Percentiles rank a stretch among this genome's conserved stretches.
These are phyloP conservation scores for Ochetophila trinervis DNA, from an alignment of 306 rosid species.

Conservation along the genomic window DNA sequence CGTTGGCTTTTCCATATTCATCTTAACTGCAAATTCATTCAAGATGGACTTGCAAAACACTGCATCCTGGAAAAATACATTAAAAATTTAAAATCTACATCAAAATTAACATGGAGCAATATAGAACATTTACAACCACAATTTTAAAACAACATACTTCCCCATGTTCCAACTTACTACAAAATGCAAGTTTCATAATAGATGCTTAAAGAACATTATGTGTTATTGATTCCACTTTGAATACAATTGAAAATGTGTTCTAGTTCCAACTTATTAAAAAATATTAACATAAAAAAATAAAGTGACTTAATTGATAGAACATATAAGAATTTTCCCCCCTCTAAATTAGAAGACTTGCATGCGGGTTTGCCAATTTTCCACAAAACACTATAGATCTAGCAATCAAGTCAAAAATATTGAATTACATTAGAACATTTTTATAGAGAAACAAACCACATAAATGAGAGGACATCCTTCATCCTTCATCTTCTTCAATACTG, in stretches of 20 bases:
- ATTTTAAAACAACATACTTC: not conserved
- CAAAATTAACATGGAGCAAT: not conserved
- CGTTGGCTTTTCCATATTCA: conserved; percentile 32
- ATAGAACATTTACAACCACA: not conserved
- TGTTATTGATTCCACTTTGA: too few relatives aligned
- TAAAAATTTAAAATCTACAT: not conserved
- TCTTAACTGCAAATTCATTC: conserved; percentile 51
- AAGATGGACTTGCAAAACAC: conserved; percentile 44
- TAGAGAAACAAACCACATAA: conserved; percentile 33
- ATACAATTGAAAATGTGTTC: too few relatives aligned
- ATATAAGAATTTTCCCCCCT: too few relatives aligned
- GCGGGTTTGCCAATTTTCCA: too few relatives aligned
- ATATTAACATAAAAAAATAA: too few relatives aligned
- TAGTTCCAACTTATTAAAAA: too few relatives aligned
- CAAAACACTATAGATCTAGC: too few relatives aligned
- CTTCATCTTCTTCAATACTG: conserved; percentile 13
- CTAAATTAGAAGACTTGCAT: too few relatives aligned
- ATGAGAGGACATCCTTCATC: conserved; percentile 33
- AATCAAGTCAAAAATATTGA: not conserved
- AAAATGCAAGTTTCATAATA: not conserved
- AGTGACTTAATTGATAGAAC: too few relatives aligned
- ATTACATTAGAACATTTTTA: not conserved
- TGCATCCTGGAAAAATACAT: conserved; percentile 29
- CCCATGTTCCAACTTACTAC: too few relatives aligned
- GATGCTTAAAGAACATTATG: too few relatives aligned